A percentile compares a stretch with the other conserved stretches of the same genome.
phyloP scores from a whole-genome alignment of 2,329 filamentous ascomycete species.

The Corynespora cassiicola region DNA sequence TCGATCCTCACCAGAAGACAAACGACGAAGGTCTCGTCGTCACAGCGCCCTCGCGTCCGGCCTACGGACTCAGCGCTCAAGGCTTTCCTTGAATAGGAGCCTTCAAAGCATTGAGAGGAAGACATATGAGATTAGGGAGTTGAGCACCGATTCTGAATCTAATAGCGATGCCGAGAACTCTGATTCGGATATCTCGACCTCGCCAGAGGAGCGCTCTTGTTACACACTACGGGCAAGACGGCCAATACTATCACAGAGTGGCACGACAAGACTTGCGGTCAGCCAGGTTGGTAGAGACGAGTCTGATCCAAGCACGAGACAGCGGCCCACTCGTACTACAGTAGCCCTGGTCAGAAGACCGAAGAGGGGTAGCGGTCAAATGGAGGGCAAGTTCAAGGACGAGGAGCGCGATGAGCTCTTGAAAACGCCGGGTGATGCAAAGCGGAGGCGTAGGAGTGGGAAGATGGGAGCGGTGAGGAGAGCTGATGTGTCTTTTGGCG shows the following conservation, averaged over 20 bases:
- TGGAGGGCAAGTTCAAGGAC: too few relatives aligned
- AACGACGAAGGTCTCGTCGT: constrained; percentile 14
- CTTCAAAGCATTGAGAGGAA: constrained; percentile 22
- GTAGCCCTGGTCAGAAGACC: not conserved
- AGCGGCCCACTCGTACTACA: not conserved
- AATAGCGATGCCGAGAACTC: not conserved
- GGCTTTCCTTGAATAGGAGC: constrained; percentile 18
- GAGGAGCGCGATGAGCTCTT: constrained; percentile 3
- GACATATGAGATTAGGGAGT: constrained; percentile 11
- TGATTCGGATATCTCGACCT: too few relatives aligned
- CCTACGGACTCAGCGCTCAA: constrained; percentile 17
- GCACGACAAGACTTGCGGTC: too few relatives aligned
- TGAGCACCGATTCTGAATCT: not conserved
- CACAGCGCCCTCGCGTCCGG: constrained; percentile 9
- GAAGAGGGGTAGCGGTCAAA: not conserved
- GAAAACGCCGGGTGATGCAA: constrained; percentile 3
- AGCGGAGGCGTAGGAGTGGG: constrained; percentile 5
- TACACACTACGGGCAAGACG: too few relatives aligned
- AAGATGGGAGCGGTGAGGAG: constrained; percentile 8
- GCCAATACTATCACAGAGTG: too few relatives aligned
- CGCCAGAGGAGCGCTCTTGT: too few relatives aligned
- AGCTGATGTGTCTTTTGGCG: constrained; percentile 14
- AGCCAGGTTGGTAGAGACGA: not conserved
- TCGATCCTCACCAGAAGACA: constrained; percentile 2
- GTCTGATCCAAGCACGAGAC: not conserved